Evolutionary conservation across 805 yeast genomes (phyloP), one percentile per base, ranked within the genome.

Genomic region (Cyberlindnera maritima): DNA sequence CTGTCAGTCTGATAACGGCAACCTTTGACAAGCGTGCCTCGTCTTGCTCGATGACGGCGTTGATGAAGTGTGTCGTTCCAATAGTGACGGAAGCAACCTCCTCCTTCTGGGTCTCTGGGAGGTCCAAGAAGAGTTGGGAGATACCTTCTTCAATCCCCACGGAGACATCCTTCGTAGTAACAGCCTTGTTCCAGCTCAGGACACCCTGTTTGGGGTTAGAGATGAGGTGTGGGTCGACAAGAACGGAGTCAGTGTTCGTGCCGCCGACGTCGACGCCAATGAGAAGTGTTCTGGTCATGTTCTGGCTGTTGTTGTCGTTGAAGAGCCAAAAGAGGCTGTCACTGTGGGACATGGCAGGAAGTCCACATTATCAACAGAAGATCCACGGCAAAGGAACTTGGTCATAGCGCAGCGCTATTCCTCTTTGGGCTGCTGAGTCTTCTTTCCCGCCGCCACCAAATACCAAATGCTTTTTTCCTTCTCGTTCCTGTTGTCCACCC

Each of bases 231-330:
- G 77, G 76, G 45, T 74, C 72, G 4, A 74, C 45, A n/a, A 75
- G 54, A 13, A 74, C 78, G 13, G 73, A 62, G 54, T 75, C 78
- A 1, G 77, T 71, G 60, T 74, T 74, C 17, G 79, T 75, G 11
- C 79, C 79, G 20, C 79, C 78, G 29, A 74, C 77, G 60, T 75
- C 79, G 13, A 74, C 70, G 20, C 79, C 79, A 39, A 73, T 70
- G 4, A 69, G 54, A n/a, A 62, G 37, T 12, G 21, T 18, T 35
- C 37, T 43, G 8, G 56, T 23, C 39, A 36, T 36, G 3, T 18
- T 35, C n/a, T 18, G 17, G n/a, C 21, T n/a, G n/a, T n/a, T n/a
- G n/a, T n/a, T n/a, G n/a, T n/a, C n/a, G n/a, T n/a, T n/a, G n/a
- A n/a, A n/a, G n/a, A n/a, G n/a, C n/a, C n/a, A n/a, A 32, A 13